These are phyloP conservation scores for Zea luxurians DNA, from an alignment of 176 grass and related monocot genomes.

Conservation along the genomic window DNA sequence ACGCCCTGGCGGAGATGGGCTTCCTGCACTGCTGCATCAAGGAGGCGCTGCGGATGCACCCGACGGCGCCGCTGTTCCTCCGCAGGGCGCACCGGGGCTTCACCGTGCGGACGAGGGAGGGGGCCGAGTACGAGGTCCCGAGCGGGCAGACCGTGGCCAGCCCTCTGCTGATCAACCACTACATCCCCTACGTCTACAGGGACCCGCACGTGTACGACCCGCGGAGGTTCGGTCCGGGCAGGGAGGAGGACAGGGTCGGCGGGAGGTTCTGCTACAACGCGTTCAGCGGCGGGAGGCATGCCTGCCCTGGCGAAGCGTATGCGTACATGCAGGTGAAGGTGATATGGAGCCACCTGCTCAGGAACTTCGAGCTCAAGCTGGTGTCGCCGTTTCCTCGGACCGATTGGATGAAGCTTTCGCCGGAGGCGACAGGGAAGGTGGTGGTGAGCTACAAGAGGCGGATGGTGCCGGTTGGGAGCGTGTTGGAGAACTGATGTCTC, in stretches of 20 bases:
- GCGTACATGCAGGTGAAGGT: conserved; percentile 18
- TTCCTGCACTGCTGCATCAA: neutral
- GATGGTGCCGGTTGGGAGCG: neutral
- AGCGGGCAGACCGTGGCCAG: neutral
- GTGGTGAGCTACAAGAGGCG: neutral
- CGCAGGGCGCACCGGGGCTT: neutral
- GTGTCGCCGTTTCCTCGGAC: neutral
- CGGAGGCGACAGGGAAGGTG: neutral
- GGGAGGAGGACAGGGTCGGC: neutral
- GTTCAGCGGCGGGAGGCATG: neutral
- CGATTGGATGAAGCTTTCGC: neutral
- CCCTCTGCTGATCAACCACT: neutral
- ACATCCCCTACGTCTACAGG: neutral
- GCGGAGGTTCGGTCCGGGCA: neutral
- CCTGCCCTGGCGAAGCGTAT: neutral
- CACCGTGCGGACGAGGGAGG: neutral
- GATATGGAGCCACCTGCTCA: conserved; percentile 29
- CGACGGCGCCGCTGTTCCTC: neutral
- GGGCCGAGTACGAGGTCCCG: neutral
- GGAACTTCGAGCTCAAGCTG: conserved; percentile 20
- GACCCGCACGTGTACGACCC: neutral
- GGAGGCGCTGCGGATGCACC: neutral
- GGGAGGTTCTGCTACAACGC: conserved; percentile 22
- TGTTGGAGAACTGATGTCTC: neutral
- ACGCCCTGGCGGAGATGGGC: neutral